phyloP scores from a whole-genome alignment of 495 filamentous ascomycete species.

The Friedmanniomyces simplex region DNA sequence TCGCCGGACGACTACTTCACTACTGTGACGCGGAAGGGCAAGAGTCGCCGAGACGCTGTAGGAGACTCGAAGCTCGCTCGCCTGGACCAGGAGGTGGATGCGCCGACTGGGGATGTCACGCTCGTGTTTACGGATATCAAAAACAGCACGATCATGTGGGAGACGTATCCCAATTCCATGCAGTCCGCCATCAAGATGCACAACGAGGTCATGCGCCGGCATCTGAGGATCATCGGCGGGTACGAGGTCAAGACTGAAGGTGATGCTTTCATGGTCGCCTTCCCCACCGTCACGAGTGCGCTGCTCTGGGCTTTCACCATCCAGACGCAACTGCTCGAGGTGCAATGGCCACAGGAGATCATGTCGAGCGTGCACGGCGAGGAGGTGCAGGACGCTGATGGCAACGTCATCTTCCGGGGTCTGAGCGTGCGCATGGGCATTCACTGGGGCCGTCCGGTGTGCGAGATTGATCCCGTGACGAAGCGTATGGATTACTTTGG shows the following conservation, averaged over 20 bases:
- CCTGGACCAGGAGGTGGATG: slow-evolving; percentile 78
- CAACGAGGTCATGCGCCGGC: slow-evolving; percentile 88
- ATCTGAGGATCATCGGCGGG: slow-evolving; percentile 84
- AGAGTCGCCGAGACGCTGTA: slow-evolving; percentile 56
- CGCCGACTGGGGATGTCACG: slow-evolving; percentile 77
- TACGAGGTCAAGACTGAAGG: slow-evolving; percentile 99
- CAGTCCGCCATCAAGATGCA: slow-evolving; percentile 88
- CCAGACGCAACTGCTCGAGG: slow-evolving; percentile 73
- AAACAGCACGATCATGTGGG: slow-evolving; percentile 94
- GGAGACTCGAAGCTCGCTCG: slow-evolving; percentile 72
- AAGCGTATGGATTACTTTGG: slow-evolving; percentile 99
- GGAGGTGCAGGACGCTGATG: slow-evolving; percentile 70
- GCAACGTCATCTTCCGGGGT: slow-evolving; percentile 82
- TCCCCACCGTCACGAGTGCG: slow-evolving; percentile 86
- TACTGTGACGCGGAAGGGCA: slow-evolving; percentile 46
- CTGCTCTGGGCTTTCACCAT: slow-evolving; percentile 94
- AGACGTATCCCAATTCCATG: slow-evolving; percentile 90
- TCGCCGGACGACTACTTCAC: slow-evolving; percentile 57
- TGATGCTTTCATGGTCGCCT: slow-evolving; percentile 98
- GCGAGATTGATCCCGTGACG: slow-evolving; percentile 89
- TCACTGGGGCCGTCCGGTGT: slow-evolving; percentile 89
- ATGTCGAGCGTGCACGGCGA: slow-evolving; percentile 75
- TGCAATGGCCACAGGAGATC: slow-evolving; percentile 88
- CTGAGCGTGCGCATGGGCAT: slow-evolving; percentile 95
- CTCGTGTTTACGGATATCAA: slow-evolving; percentile 99